Evolutionary conservation across 768 basidiomycete species (phyloP).

Genomic region (Nidularia sp.): DNA sequence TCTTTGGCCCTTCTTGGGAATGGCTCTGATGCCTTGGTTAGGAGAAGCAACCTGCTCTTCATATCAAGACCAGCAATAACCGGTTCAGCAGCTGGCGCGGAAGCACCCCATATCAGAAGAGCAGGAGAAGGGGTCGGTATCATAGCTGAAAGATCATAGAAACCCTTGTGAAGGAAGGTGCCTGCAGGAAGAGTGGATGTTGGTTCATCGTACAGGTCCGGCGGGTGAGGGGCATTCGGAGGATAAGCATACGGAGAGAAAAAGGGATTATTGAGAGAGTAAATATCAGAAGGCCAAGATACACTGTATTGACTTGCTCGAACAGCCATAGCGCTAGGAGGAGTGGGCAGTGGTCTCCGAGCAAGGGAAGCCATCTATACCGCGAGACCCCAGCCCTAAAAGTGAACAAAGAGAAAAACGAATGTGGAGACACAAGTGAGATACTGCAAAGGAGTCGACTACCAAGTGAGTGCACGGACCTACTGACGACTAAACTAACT

Average conservation of each 20-base stretch:
- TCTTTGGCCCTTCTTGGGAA: slow-evolving; percentile 52
- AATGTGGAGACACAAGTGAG: no score
- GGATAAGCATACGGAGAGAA: slow-evolving; percentile 39
- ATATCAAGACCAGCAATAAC: slow-evolving; percentile 62
- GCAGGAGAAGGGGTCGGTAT: slow-evolving; percentile 72
- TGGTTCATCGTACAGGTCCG: slow-evolving; percentile 35
- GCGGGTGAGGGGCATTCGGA: slow-evolving; percentile 28
- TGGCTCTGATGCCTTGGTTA: slow-evolving; percentile 24
- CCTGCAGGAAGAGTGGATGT: slow-evolving; percentile 50
- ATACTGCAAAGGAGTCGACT: no score
- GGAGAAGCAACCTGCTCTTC: slow-evolving; percentile 43
- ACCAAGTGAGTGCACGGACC: no score
- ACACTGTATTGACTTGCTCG: slow-evolving; percentile 21
- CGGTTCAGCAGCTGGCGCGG: slow-evolving; percentile 30
- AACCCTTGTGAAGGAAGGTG: slow-evolving; percentile 83
- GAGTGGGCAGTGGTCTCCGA: slow-evolving; percentile 23
- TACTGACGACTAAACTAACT: no score
- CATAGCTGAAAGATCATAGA: slow-evolving; percentile 80
- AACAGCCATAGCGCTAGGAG: slow-evolving; percentile 20
- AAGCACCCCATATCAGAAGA: slow-evolving; percentile 54
- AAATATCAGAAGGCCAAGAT: slow-evolving; percentile 17
- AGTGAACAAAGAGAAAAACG: no score
- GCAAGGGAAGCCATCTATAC: slow-evolving; percentile 9
- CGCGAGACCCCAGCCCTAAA: no score
- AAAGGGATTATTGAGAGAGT: slow-evolving; percentile 28